Percentiles rank a stretch among this genome's conserved stretches.
Evolutionary conservation across 2,329 filamentous ascomycete genomes (phyloP).

Genomic region (Triangularia setosa): DNA sequence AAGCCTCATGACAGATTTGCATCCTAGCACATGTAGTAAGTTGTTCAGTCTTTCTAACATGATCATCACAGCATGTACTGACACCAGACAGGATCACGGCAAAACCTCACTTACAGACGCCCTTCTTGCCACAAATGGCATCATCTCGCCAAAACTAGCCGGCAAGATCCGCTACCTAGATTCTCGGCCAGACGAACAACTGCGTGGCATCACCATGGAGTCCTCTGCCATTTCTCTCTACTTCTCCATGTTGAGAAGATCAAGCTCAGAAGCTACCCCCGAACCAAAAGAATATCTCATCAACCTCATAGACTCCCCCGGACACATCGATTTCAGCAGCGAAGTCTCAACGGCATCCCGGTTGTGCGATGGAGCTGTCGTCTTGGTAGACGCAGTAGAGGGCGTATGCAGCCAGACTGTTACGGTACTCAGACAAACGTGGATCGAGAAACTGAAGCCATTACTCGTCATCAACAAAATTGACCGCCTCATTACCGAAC

Average conservation of each 20-base stretch:
- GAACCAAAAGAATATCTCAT: slow-evolving; percentile 86
- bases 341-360: slow-evolving; percentile 95
- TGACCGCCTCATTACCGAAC: slow-evolving; percentile 87
- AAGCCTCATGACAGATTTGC: slow-evolving; percentile 60
- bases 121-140: slow-evolving; percentile 96
- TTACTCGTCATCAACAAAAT: slow-evolving; percentile 98
- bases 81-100: slow-evolving; percentile 66
- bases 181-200: slow-evolving; percentile 91
- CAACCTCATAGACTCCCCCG: slow-evolving; percentile 96
- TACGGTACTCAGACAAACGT: slow-evolving; percentile 89
- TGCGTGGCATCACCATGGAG: slow-evolving; percentile 98
- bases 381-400: slow-evolving; percentile 94
- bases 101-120: slow-evolving; percentile 97
- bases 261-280: slow-evolving; percentile 62
- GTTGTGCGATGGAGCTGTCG: slow-evolving; percentile 88
- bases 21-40: slow-evolving; percentile 79
- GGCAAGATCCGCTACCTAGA: slow-evolving; percentile 98
- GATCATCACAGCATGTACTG: neutral
- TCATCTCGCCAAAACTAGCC: slow-evolving; percentile 95
- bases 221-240: slow-evolving; percentile 95
- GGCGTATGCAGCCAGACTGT: slow-evolving; percentile 98
- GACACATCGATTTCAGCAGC: slow-evolving; percentile 97
- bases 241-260: slow-evolving; percentile 83
- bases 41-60: neutral
- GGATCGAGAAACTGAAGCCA: slow-evolving; percentile 93